Evolutionary conservation across 768 basidiomycete genomes (phyloP), one percentile per base, ranked within the genome.

Genomic region (Tylopilus plumbeoviolaceoides): DNA sequence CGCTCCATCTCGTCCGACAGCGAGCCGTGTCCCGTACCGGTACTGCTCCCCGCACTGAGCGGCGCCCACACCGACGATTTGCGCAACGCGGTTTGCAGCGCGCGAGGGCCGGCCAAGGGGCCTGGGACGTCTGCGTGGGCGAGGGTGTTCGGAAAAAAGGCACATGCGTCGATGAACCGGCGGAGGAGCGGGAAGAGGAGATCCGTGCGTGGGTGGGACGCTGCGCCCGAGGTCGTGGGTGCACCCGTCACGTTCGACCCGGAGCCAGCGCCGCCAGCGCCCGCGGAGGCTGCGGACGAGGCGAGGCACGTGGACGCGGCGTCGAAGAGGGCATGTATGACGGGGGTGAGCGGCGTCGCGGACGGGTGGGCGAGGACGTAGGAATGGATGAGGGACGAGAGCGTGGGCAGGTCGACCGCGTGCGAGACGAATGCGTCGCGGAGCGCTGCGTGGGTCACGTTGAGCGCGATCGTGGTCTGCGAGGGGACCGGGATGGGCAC

Each of bases 1-100:
- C 83, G 75, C 51, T 83, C 80, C 78, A 85, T 79, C 61, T 84
- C 81, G 58, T 82, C 82, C 7, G 76, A 71, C 45, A 83, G 69
- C 18, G 79, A 78, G 0, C 67, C 53, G 5, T 63, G 58, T 30
- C 28, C 28, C 28, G 10, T 7, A 7, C 8, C 28, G 28, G 28
- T 30, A 7, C 18, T 17, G 47, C 36, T 44, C 44, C 17, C n/a
- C 9, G 36, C n/a, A 15, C 36, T 38, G 36, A 63, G 66, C 4
- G 79, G 73, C 0, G 72, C 70, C 83, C 82, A 84, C 7, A 76
- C 76, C 0, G 81, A 76, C 35, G 77, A 72, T 58, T 78, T 84
- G 54, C 83, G 78, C 21, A 84, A 77, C 27, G 75, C 77, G 70
- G 78, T 81, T 55, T 82, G 80, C 14, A 85, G 70, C 4, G 82